Conservation (phyloP, 208 protist species). For the Acanthamoeba sp. region DNA sequence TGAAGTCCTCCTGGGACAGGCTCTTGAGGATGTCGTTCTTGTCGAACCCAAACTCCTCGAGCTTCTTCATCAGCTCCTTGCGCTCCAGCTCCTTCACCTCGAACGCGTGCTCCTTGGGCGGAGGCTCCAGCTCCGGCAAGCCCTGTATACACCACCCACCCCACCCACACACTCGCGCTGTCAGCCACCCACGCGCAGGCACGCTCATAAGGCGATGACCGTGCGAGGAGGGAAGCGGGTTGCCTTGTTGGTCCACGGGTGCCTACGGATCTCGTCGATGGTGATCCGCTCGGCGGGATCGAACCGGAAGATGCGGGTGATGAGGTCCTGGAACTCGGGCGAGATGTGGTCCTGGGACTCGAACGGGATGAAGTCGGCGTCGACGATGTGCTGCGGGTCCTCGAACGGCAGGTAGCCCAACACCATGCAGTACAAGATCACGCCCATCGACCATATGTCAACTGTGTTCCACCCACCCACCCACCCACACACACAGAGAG, state of each 20-base stretch:
- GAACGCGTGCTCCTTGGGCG: background rate
- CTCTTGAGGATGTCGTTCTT: conserved; percentile 40
- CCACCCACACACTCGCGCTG: too few relatives aligned
- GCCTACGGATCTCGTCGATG: background rate
- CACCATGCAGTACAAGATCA: conserved; percentile 98
- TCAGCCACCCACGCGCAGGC: too few relatives aligned
- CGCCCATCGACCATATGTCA: conserved; percentile 95
- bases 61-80: background rate
- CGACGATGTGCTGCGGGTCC: conserved; percentile 50
- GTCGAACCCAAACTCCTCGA: conserved; percentile 28
- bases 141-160: background rate
- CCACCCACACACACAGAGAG: too few relatives aligned
- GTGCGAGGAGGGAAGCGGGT: background rate
- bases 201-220: background rate
- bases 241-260: conserved; percentile 39
- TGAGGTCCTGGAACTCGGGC: conserved; percentile 39
- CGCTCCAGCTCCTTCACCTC: background rate
- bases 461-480: too few relatives aligned
- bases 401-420: conserved; percentile 97
- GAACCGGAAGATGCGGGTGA: conserved; percentile 25
- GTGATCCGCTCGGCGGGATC: conserved; percentile 26
- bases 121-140: background rate
- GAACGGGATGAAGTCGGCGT: conserved; percentile 34
- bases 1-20: conserved; percentile 22
- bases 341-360: background rate